These are phyloP conservation scores for Sporisorium scitamineum DNA, from an alignment of 1,284 basidiomycete species.

Conservation along the genomic window DNA sequence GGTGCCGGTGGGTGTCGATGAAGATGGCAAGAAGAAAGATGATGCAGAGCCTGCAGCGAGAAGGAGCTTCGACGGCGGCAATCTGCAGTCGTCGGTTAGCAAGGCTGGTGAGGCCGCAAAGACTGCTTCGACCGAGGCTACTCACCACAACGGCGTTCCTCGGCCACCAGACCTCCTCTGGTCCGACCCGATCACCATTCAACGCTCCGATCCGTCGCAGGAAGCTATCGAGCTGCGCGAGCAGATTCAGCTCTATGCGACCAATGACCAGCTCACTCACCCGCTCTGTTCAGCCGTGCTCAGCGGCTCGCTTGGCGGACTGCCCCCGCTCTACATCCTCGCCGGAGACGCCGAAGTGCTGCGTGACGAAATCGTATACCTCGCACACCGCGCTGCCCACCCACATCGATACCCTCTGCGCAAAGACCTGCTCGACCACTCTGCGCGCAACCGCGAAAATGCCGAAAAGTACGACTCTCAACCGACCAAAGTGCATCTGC, in stretches of 20 bases:
- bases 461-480: slow-evolving; percentile 70
- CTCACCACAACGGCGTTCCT: slow-evolving; percentile 26
- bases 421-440: slow-evolving; percentile 73
- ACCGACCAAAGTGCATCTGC: slow-evolving; percentile 90
- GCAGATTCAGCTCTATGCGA: slow-evolving; percentile 90
- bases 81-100: not conserved
- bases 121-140: not conserved
- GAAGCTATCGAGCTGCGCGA: slow-evolving; percentile 48
- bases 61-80: slow-evolving; percentile 25
- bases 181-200: slow-evolving; percentile 51
- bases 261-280: slow-evolving; percentile 84
- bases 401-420: slow-evolving; percentile 80
- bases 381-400: slow-evolving; percentile 89
- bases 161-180: slow-evolving; percentile 48
- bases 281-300: slow-evolving; percentile 85
- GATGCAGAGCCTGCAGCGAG: slow-evolving; percentile 30
- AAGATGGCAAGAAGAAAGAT: slow-evolving; percentile 9
- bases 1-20: slow-evolving; percentile 36
- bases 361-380: slow-evolving; percentile 84
- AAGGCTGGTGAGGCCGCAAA: not conserved
- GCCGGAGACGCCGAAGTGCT: slow-evolving; percentile 89
- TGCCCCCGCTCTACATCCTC: slow-evolving; percentile 87
- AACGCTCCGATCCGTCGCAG: slow-evolving; percentile 22
- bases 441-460: slow-evolving; percentile 68
- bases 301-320: slow-evolving; percentile 83